Conservation (phyloP, 352 stramenopile genomes). For the Globisporangium rhizosaccharum region DNA sequence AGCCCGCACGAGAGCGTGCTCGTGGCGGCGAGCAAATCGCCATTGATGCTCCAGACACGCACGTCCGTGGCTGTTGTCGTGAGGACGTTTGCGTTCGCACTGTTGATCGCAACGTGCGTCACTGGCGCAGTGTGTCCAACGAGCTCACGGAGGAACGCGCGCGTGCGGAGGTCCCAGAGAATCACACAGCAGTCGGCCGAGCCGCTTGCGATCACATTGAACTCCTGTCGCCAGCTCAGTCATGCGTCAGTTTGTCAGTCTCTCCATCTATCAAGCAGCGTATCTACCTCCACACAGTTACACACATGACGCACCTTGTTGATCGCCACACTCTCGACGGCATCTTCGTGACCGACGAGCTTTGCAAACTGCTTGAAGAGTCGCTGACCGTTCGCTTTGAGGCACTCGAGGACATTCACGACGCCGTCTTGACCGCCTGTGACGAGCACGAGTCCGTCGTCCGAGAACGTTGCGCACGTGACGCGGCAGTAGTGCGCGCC, state of each 20-base stretch:
- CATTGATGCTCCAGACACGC: conserved; percentile 76
- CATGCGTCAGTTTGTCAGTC: neutral
- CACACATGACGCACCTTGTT: conserved; percentile 33
- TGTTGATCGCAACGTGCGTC: conserved; percentile 61
- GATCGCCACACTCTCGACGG: conserved; percentile 57
- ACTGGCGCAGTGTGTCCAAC: conserved; percentile 41
- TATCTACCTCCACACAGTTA: neutral
- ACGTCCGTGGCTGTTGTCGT: conserved; percentile 45
- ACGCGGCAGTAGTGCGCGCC: conserved; percentile 47
- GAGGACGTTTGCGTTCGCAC: conserved; percentile 56
- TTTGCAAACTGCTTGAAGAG: conserved; percentile 67
- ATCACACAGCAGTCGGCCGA: conserved; percentile 53
- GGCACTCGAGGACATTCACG: conserved; percentile 69
- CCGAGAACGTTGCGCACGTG: conserved; percentile 54
- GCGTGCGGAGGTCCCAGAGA: conserved; percentile 66
- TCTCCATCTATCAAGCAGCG: neutral
- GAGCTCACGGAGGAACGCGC: conserved; percentile 53
- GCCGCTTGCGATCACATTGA: conserved; percentile 64
- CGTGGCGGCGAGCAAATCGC: conserved; percentile 58
- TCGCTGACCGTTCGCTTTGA: conserved; percentile 47
- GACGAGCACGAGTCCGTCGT: conserved; percentile 51
- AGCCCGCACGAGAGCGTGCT: conserved; percentile 36
- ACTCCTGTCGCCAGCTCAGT: conserved; percentile 22
- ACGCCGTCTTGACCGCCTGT: conserved; percentile 63
- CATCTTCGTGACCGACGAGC: conserved; percentile 60